Base-by-base conservation (phyloP, 2,329 filamentous ascomycete species). In the Pestalotiopsis sp. region DNA sequence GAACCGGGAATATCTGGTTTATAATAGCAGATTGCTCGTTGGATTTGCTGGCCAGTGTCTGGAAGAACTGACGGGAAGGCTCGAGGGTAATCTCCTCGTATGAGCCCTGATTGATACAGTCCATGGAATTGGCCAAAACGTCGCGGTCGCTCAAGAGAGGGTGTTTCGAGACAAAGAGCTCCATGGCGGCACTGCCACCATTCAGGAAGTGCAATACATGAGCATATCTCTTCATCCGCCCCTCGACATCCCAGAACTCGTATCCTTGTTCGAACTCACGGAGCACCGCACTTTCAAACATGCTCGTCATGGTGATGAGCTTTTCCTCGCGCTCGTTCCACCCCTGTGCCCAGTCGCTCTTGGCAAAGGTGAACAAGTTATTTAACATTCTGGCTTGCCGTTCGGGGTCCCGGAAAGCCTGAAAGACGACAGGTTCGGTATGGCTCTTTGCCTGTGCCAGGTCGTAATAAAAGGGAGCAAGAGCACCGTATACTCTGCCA, bases 241-340 rank as follows among this genome's bases (percentile, higher is more conserved):
- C 94, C 72, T 97, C 92, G 66, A 97, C 90, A 78, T 99, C 95
- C 82, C 92, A 93, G 58, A 90, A 91, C 78, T 96, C 93, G 73
- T 97, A 97, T 3, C 94, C 96, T 76, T 96, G 92, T 80, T 97
- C 93, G 73, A 99, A 99, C 78, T 99, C 96, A 63, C 92, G 88
- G 65, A 98, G 82, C 3, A 97, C 95, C 3, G 95, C 94, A 68
- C 91, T 94, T 81, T 98, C 95, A 75, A 99, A 99, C 69, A 96
- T 91, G 49, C 87, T 87, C 72, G 91, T 88, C 87, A 97, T 94
- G 27, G 86, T 87, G 49, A 88, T 84, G 23, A 99, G 83, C 76
- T 91, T 93, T 70, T 92, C 89, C 74, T 92, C 88, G 58, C 95
- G 85, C 73, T 89, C 85, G 62, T 83, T 80, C 85, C 92, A 95